Conservation (phyloP, 257 asterid species). For the Cinchona pubescens region DNA sequence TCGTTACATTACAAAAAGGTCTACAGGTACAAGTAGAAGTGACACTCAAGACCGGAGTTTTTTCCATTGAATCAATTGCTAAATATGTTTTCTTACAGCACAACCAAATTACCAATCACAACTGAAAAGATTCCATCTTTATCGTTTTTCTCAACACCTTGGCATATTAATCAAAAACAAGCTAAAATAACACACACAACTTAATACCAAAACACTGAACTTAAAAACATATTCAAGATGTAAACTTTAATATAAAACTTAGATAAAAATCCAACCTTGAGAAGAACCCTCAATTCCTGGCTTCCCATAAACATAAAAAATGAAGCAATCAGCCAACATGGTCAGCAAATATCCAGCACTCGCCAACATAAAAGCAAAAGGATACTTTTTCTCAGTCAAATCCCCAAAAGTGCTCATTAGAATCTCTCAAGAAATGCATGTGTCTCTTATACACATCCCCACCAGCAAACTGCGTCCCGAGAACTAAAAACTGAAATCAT, state of each 20-base stretch:
- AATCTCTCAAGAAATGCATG: slow-evolving; percentile 91
- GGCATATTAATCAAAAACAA: neutral
- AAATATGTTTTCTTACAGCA: neutral
- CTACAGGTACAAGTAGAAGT: no score
- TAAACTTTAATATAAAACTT: neutral
- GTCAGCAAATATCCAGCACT: slow-evolving; percentile 73
- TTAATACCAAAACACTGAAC: neutral
- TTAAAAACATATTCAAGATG: neutral
- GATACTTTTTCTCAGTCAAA: slow-evolving; percentile 60
- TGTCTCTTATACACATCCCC: no score
- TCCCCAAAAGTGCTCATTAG: slow-evolving; percentile 71
- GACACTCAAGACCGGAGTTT: no score
- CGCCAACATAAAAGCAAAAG: slow-evolving; percentile 86
- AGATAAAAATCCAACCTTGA: slow-evolving; percentile 44
- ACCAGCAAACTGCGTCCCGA: slow-evolving; percentile 92
- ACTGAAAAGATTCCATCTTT: neutral
- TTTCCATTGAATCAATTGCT: neutral
- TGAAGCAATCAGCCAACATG: slow-evolving; percentile 73
- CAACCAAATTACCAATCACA: neutral
- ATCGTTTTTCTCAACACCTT: neutral
- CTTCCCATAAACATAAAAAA: slow-evolving; percentile 53
- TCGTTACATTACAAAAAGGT: no score
- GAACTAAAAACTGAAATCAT: slow-evolving; percentile 67
- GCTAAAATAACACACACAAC: neutral
- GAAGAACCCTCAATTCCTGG: slow-evolving; percentile 8